These are phyloP conservation scores for Sphagnum tenellum DNA, from an alignment of 225 moss, liverwort and hornwort species.

Conservation along the genomic window DNA sequence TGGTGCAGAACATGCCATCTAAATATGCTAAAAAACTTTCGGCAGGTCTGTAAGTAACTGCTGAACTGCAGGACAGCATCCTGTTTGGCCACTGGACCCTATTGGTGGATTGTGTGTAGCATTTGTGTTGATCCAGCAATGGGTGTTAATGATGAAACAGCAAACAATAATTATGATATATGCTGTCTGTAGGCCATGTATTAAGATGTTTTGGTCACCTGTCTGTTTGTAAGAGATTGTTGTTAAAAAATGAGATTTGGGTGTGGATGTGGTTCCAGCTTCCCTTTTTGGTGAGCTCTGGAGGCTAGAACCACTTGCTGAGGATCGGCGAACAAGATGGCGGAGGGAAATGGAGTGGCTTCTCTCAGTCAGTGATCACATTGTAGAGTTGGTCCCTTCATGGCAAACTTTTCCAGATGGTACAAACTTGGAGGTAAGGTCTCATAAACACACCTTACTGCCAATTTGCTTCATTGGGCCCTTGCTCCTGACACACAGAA, in stretches of 20 bases:
- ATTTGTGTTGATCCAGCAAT: too few relatives aligned
- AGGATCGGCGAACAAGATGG: constrained; percentile 76
- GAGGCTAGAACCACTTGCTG: constrained; percentile 79
- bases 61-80: too few relatives aligned
- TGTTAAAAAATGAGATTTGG: not conserved
- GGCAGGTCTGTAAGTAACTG: too few relatives aligned
- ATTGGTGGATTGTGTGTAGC: too few relatives aligned
- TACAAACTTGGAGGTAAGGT: constrained; percentile 63
- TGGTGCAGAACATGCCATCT: too few relatives aligned
- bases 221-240: not conserved
- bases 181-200: not conserved
- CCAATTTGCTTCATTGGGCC: not conserved
- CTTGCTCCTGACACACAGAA: not conserved
- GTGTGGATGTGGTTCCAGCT: constrained; percentile 26
- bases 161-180: too few relatives aligned
- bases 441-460: not conserved
- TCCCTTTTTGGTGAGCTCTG: constrained; percentile 93
- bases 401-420: constrained; percentile 83
- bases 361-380: constrained; percentile 86
- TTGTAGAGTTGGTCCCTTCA: constrained; percentile 91
- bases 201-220: not conserved
- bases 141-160: too few relatives aligned
- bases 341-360: constrained; percentile 98
- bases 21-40: too few relatives aligned
- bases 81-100: too few relatives aligned